Percentiles rank a stretch among this genome's conserved stretches.
Evolutionary conservation across 371 early-diverging fungal genomes (phyloP).

Genomic region (Amoeboaphelidium protococcarum): DNA sequence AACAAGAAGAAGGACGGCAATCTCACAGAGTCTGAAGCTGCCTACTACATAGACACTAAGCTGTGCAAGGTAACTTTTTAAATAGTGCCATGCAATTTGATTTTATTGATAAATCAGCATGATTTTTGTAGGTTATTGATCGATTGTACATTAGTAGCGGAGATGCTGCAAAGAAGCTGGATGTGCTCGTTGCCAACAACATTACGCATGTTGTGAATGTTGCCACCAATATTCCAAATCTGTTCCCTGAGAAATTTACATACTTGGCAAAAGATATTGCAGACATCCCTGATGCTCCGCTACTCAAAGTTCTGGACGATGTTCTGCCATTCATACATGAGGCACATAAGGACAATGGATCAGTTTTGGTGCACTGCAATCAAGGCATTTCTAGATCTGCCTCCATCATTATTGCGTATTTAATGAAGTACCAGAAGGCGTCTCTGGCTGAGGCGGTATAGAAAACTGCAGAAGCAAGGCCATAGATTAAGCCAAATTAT

Average conservation of each 20-base stretch:
- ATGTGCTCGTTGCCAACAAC: background rate
- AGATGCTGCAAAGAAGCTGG: background rate
- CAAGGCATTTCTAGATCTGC: slow-evolving; percentile 17
- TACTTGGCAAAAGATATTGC: background rate
- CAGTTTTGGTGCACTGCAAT: slow-evolving; percentile 12
- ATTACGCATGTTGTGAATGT: background rate
- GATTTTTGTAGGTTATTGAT: background rate
- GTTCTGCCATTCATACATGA: background rate
- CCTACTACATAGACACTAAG: background rate
- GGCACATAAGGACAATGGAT: background rate
- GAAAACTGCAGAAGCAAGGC: background rate
- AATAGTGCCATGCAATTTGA: no score
- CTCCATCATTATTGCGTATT: slow-evolving; percentile 16
- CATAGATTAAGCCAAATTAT: background rate
- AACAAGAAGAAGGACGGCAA: background rate
- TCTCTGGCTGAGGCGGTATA: background rate
- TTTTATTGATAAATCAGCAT: background rate
- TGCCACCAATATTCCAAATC: background rate
- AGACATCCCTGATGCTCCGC: background rate
- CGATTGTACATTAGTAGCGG: background rate
- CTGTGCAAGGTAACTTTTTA: background rate
- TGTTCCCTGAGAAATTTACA: background rate
- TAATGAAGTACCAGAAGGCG: slow-evolving; percentile 5
- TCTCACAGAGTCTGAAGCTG: background rate
- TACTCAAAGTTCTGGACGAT: background rate